Conservation (phyloP, 306 rosid species). For the Abrus pulchellus region DNA sequence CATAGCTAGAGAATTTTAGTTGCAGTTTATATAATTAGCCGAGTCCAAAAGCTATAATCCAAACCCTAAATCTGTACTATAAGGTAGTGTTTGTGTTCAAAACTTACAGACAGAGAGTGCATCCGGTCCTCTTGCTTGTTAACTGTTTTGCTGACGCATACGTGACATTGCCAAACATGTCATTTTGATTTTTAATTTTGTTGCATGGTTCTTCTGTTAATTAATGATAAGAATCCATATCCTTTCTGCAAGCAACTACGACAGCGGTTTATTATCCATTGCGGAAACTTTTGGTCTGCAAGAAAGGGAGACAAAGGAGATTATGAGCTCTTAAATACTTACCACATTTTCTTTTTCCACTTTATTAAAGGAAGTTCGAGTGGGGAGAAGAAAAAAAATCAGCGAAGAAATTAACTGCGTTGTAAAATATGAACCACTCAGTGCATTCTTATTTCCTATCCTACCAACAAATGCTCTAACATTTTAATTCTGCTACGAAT, state of each 20-base stretch:
- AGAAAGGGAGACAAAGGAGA: slow-evolving; percentile 38
- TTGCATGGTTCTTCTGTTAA: neutral
- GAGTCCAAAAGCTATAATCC: too few species aligned
- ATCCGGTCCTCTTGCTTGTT: neutral
- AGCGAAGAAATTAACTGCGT: neutral
- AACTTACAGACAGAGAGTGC: slow-evolving; percentile 30
- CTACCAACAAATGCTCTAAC: neutral
- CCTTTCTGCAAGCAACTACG: slow-evolving; percentile 2
- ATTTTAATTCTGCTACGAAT: slow-evolving; percentile 24
- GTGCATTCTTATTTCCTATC: too few species aligned
- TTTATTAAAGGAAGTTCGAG: neutral
- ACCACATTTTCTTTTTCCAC: neutral
- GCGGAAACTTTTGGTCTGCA: slow-evolving; percentile 35
- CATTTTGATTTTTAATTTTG: neutral
- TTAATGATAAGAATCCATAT: neutral
- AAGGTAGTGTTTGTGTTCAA: neutral
- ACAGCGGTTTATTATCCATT: slow-evolving; percentile 20
- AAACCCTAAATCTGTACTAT: neutral
- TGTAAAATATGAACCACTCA: neutral
- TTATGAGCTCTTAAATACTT: slow-evolving; percentile 34
- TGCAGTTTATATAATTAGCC: too few species aligned
- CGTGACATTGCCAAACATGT: slow-evolving; percentile 38
- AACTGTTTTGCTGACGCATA: slow-evolving; percentile 40
- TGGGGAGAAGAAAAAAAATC: neutral
- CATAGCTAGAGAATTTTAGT: too few species aligned